A percentile compares a stretch with the other conserved stretches of the same genome.
phyloP scores from a whole-genome alignment of 805 yeast species.

The Candida berthetii region DNA sequence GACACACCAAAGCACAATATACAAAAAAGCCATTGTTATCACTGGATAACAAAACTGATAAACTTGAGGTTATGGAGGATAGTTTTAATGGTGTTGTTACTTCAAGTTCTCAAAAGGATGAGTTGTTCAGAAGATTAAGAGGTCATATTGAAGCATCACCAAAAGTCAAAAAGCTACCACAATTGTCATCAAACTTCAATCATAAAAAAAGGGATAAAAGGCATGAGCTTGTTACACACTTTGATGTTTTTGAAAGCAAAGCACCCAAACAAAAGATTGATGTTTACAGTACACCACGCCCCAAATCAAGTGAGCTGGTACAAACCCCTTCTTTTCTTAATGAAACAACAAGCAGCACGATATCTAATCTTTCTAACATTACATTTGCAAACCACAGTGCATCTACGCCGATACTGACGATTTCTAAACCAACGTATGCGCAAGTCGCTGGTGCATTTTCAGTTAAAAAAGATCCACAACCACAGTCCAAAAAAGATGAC shows the following conservation, averaged over 20 bases:
- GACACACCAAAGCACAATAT: conserved; percentile 1
- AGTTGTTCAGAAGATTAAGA: conserved; percentile 3
- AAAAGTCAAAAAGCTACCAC: conserved; percentile 12
- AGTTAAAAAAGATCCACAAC: neutral
- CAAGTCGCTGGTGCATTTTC: neutral
- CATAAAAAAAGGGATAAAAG: neutral
- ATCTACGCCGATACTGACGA: conserved; percentile 1
- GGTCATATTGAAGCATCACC: conserved; percentile 15
- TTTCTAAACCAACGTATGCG: conserved; percentile 5
- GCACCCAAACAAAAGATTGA: conserved; percentile 12
- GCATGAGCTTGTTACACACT: neutral
- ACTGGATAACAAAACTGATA: neutral
- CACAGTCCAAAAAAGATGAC: neutral
- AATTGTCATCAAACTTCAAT: conserved; percentile 7
- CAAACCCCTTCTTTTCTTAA: conserved; percentile 20
- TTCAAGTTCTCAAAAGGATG: conserved; percentile 1
- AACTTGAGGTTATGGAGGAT: neutral
- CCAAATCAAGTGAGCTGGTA: conserved; percentile 20
- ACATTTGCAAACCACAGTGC: conserved; percentile 16
- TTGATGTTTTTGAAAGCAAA: conserved; percentile 6
- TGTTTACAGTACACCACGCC: conserved; percentile 20
- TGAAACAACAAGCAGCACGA: conserved; percentile 13
- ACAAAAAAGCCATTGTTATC: neutral
- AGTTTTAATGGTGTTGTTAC: neutral
- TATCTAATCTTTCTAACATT: conserved; percentile 18